Evolutionary conservation across 345 rosid species (phyloP).

Genomic region (Lepidium didymum): DNA sequence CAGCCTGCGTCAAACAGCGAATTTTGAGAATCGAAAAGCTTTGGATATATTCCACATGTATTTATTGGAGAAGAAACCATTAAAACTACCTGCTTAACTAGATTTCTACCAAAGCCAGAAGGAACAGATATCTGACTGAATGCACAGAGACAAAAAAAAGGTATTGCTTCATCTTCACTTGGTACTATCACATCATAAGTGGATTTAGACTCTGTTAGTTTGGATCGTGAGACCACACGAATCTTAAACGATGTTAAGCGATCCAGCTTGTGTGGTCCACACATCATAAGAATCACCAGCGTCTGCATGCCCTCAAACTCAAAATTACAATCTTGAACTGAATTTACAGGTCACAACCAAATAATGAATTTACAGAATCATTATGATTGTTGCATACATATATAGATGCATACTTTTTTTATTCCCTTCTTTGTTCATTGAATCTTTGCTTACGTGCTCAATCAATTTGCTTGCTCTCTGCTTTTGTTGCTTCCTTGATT

Average conservation of each 20-base stretch:
- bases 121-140: slow-evolving; percentile 62
- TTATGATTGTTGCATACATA: too few relatives aligned
- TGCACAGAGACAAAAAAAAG: slow-evolving; percentile 70
- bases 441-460: too few relatives aligned
- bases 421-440: too few relatives aligned
- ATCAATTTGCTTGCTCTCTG: too few relatives aligned
- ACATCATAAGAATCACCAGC: slow-evolving; percentile 80
- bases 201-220: slow-evolving; percentile 36
- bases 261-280: slow-evolving; percentile 59
- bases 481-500: too few relatives aligned
- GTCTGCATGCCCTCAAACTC: slow-evolving; percentile 27
- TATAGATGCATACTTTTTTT: slow-evolving; percentile 30
- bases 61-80: neutral
- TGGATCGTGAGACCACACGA: slow-evolving; percentile 71
- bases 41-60: neutral
- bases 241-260: slow-evolving; percentile 47
- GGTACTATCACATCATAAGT: slow-evolving; percentile 52
- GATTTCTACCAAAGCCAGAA: slow-evolving; percentile 34
- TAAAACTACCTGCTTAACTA: slow-evolving; percentile 58
- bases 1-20: slow-evolving; percentile 42
- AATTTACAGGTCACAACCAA: slow-evolving; percentile 32
- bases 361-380: neutral
- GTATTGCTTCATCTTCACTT: slow-evolving; percentile 53
- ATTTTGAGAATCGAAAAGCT: neutral
- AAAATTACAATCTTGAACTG: slow-evolving; percentile 31